Evolutionary conservation across 148 eudicot species (phyloP).

Genomic region (Camellia sinensis): DNA sequence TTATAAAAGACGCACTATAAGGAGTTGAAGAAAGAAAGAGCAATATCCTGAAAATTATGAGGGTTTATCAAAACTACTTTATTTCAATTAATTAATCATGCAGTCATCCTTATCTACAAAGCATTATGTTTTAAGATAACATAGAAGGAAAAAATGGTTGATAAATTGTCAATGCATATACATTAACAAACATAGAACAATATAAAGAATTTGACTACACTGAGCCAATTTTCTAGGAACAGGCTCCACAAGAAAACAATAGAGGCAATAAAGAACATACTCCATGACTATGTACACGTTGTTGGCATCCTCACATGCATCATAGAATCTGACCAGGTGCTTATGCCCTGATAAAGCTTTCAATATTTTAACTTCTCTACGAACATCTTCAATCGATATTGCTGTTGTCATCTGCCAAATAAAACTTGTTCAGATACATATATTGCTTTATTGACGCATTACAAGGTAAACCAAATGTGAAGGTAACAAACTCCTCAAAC

Average conservation of each 20-base stretch:
- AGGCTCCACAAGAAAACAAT: background rate
- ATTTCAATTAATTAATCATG: background rate
- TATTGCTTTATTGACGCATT: background rate
- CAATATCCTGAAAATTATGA: background rate
- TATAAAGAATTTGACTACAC: background rate
- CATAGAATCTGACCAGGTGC: slow-evolving; percentile 63
- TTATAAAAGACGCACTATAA: too few species aligned
- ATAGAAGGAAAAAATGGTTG: background rate
- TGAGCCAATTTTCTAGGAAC: background rate
- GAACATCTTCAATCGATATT: slow-evolving; percentile 73
- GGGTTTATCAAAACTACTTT: background rate
- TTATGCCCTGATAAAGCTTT: slow-evolving; percentile 64
- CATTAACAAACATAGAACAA: too few species aligned
- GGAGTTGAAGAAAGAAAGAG: too few species aligned
- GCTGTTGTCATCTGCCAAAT: slow-evolving; percentile 70
- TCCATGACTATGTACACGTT: slow-evolving; percentile 72
- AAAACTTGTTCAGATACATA: slow-evolving; percentile 14
- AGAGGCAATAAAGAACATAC: slow-evolving; percentile 38
- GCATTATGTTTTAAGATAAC: background rate
- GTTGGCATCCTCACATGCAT: slow-evolving; percentile 72
- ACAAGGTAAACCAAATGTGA: background rate
- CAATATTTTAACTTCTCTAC: slow-evolving; percentile 68
- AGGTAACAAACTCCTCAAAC: background rate
- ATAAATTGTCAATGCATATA: too few species aligned
- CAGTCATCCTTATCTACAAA: background rate